phyloP scores from a whole-genome alignment of 2,329 filamentous ascomycete species.

The Elsinoe arachidis region DNA sequence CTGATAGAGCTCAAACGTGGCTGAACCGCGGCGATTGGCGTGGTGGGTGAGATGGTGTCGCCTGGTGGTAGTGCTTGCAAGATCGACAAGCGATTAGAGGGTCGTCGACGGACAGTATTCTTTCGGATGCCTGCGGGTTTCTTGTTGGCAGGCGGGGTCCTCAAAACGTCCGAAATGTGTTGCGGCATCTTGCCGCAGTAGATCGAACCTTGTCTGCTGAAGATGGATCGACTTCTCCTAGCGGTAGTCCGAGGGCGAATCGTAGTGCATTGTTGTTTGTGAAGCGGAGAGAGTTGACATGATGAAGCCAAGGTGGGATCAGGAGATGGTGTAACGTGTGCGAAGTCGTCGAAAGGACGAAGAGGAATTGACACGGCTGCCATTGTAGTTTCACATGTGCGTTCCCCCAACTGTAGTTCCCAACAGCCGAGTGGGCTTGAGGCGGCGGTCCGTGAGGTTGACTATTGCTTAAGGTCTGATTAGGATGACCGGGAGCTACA shows the following conservation, averaged over 20 bases:
- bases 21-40: constrained; percentile 26
- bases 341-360: not conserved
- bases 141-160: not conserved
- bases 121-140: not conserved
- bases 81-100: constrained; percentile 16
- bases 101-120: constrained; percentile 14
- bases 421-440: constrained; percentile 2
- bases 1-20: constrained; percentile 19
- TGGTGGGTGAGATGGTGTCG: constrained; percentile 22
- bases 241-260: constrained; percentile 12
- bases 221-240: constrained; percentile 29
- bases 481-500: constrained; percentile 3
- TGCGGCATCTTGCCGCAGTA: constrained; percentile 5
- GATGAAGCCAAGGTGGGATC: constrained; percentile 6
- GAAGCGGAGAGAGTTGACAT: constrained; percentile 1
- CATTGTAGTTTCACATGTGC: constrained; percentile 9
- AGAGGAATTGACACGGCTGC: constrained; percentile 9
- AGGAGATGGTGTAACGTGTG: constrained; percentile 6
- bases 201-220: constrained; percentile 25
- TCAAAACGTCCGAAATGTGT: constrained; percentile 9
- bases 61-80: constrained; percentile 26
- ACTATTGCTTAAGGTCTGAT: constrained; percentile 2
- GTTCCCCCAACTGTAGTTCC: not conserved
- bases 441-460: not conserved
- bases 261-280: not conserved